A percentile compares a stretch with the other conserved stretches of the same genome.
phyloP scores from a whole-genome alignment of 768 basidiomycete species.

The Agrocybe chaxingu region DNA sequence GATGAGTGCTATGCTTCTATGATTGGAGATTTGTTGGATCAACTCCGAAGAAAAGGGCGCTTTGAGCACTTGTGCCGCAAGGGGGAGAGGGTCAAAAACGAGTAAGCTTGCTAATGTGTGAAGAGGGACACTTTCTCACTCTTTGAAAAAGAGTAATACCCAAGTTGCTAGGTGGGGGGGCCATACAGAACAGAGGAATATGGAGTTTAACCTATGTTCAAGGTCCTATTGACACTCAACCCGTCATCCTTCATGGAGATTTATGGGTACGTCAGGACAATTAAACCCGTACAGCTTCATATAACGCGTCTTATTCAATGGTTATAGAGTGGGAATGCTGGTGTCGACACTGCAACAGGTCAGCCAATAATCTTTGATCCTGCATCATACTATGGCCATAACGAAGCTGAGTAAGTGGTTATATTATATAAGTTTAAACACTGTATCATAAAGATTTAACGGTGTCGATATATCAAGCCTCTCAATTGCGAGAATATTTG shows the following conservation, averaged over 20 bases:
- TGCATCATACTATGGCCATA: slow-evolving; percentile 76
- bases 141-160: slow-evolving; percentile 62
- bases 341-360: slow-evolving; percentile 48
- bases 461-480: slow-evolving; percentile 40
- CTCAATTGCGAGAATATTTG: slow-evolving; percentile 77
- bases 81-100: slow-evolving; percentile 42
- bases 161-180: slow-evolving; percentile 47
- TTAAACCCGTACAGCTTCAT: neutral
- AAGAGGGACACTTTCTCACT: neutral
- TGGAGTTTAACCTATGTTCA: neutral
- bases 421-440: neutral
- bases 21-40: slow-evolving; percentile 54
- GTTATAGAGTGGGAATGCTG: slow-evolving; percentile 68
- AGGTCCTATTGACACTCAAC: slow-evolving; percentile 53
- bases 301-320: slow-evolving; percentile 2
- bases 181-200: neutral
- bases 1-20: slow-evolving; percentile 62
- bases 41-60: slow-evolving; percentile 34
- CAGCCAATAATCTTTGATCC: slow-evolving; percentile 76
- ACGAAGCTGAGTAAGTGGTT: slow-evolving; percentile 69
- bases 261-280: slow-evolving; percentile 56
- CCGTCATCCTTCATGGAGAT: slow-evolving; percentile 76
- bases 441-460: neutral
- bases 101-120: slow-evolving; percentile 11
- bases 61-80: slow-evolving; percentile 47